These are phyloP conservation scores for Candida sphagnicola DNA, from an alignment of 805 yeast species.

Conservation along the genomic window DNA sequence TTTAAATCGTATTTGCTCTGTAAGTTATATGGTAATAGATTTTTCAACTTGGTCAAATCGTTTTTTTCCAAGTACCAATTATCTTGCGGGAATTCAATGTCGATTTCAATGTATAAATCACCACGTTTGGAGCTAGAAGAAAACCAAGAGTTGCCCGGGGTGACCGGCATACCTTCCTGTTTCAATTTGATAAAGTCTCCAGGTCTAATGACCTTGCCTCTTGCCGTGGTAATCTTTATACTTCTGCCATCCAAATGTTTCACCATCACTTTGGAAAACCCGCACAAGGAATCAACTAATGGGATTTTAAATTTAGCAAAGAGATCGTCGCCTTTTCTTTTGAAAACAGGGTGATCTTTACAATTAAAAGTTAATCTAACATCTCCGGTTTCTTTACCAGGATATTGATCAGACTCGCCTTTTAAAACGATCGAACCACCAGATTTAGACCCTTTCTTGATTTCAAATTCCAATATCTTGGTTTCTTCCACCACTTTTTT, in stretches of 20 bases:
- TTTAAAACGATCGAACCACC: slow-evolving; percentile 58
- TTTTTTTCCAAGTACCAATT: slow-evolving; percentile 77
- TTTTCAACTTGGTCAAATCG: slow-evolving; percentile 53
- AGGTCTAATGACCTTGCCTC: slow-evolving; percentile 80
- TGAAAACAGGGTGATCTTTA: slow-evolving; percentile 45
- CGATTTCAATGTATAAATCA: slow-evolving; percentile 65
- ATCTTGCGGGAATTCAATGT: slow-evolving; percentile 78
- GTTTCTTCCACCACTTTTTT: slow-evolving; percentile 56
- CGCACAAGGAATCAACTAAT: slow-evolving; percentile 79
- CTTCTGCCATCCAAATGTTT: slow-evolving; percentile 80
- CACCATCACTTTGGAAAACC: slow-evolving; percentile 62
- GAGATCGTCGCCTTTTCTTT: slow-evolving; percentile 61
- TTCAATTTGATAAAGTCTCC: slow-evolving; percentile 61
- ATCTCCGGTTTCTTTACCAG: slow-evolving; percentile 75
- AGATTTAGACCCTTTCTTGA: slow-evolving; percentile 65
- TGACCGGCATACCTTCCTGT: slow-evolving; percentile 82
- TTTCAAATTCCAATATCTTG: slow-evolving; percentile 70
- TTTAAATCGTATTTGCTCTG: slow-evolving; percentile 18
- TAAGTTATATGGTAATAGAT: slow-evolving; percentile 47
- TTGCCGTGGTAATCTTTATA: slow-evolving; percentile 58
- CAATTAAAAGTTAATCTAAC: slow-evolving; percentile 60
- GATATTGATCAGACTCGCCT: slow-evolving; percentile 75
- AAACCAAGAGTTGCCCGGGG: slow-evolving; percentile 28
- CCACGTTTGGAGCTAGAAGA: slow-evolving; percentile 43
- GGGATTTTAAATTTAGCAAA: slow-evolving; percentile 58